These are phyloP conservation scores for Limonium bicolor DNA, from an alignment of 148 eudicot species.

Conservation along the genomic window DNA sequence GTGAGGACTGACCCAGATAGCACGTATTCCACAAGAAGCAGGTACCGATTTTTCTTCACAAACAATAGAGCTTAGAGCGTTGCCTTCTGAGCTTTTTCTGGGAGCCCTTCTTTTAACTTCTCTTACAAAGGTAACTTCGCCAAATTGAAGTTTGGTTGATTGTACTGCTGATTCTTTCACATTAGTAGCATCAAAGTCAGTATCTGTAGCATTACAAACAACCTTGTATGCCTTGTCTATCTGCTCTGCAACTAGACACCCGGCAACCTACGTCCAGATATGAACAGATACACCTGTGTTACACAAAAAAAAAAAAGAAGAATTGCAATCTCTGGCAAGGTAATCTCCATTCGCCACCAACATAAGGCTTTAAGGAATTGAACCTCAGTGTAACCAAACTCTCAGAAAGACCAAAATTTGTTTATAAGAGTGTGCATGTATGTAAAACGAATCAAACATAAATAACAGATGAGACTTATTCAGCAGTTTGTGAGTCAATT, in stretches of 20 bases:
- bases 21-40: conserved; percentile 72
- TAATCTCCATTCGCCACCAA: too few species aligned
- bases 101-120: conserved; percentile 29
- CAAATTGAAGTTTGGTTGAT: conserved; percentile 51
- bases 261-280: conserved; percentile 50
- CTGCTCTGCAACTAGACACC: conserved; percentile 62
- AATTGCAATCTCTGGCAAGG: too few species aligned
- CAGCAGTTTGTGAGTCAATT: too few species aligned
- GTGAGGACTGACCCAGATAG: conserved; percentile 86
- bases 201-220: conserved; percentile 18
- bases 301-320: too few species aligned
- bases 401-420: too few species aligned
- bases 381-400: too few species aligned
- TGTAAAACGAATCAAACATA: too few species aligned
- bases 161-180: conserved; percentile 22
- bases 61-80: conserved; percentile 29
- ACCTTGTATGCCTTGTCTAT: conserved; percentile 48
- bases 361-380: too few species aligned
- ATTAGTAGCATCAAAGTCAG: neutral
- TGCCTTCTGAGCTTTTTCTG: conserved; percentile 9
- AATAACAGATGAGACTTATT: too few species aligned
- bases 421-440: too few species aligned
- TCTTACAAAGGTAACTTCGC: conserved; percentile 53
- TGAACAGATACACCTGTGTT: conserved; percentile 68
- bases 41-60: conserved; percentile 57